Percentiles rank a stretch among this genome's conserved stretches.
These are phyloP conservation scores for Thermomucor indicae-seudaticae DNA, from an alignment of 371 early-diverging fungal genomes.

Conservation along the genomic window DNA sequence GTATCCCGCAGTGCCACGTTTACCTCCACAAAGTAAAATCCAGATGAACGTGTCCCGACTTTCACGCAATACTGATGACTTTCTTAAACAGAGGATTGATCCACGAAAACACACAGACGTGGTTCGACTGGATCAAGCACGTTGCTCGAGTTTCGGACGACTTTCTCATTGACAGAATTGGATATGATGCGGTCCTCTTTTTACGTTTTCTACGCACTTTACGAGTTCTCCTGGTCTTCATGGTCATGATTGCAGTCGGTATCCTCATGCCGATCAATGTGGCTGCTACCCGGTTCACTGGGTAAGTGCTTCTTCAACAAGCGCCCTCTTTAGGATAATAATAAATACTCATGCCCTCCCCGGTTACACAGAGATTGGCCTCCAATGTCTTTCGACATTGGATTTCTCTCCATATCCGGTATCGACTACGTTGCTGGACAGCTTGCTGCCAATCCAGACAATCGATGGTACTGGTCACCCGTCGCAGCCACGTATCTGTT, in stretches of 20 bases:
- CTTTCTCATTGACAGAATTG: conserved; percentile 58
- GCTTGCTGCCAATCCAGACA: conserved; percentile 11
- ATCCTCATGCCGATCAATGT: conserved; percentile 58
- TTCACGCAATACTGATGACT: no score
- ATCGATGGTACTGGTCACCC: conserved; percentile 62
- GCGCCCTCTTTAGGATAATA: not conserved
- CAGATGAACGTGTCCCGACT: no score
- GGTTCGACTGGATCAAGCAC: conserved; percentile 61
- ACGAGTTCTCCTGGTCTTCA: conserved; percentile 45
- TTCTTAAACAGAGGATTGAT: no score
- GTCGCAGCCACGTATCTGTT: conserved; percentile 60
- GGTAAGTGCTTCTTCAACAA: conserved; percentile 12
- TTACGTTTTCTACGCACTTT: conserved; percentile 61
- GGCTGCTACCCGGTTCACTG: conserved; percentile 37
- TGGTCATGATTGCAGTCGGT: conserved; percentile 53
- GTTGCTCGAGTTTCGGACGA: conserved; percentile 53
- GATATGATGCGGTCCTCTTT: conserved; percentile 73
- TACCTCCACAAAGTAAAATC: no score
- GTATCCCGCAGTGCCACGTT: no score
- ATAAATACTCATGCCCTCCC: not conserved
- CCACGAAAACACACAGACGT: no score
- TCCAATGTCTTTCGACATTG: conserved; percentile 17
- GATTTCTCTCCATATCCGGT: conserved; percentile 23
- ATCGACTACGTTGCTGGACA: conserved; percentile 20
- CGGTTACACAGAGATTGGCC: conserved; percentile 27